Percentiles rank a stretch among this genome's conserved stretches.
phyloP scores from a whole-genome alignment of 208 protist species.

The Balamuthia mandrillaris region DNA sequence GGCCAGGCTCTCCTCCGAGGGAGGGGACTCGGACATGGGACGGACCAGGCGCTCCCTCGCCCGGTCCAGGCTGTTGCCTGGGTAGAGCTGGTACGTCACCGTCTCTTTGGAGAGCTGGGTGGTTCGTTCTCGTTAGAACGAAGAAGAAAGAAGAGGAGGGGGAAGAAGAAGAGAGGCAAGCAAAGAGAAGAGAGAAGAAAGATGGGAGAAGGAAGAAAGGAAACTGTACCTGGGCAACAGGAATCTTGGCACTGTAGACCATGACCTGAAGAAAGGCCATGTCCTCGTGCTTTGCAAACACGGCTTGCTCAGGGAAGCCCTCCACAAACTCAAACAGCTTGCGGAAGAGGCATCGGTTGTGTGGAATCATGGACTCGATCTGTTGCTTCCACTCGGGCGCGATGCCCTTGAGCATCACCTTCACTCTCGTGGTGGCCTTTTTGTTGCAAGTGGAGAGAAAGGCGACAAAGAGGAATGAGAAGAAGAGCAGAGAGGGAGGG shows the following conservation, averaged over 20 bases:
- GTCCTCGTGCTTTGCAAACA: neutral
- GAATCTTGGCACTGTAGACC: no score
- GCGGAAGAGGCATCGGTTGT: neutral
- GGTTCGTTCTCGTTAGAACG: no score
- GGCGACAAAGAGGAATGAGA: no score
- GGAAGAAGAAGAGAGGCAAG: no score
- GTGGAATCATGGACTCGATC: neutral
- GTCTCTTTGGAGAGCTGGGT: conserved; percentile 16
- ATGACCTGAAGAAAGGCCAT: conserved; percentile 2
- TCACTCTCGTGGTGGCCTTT: neutral
- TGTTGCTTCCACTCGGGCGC: conserved; percentile 13
- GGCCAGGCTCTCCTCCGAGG: neutral
- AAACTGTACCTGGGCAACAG: no score
- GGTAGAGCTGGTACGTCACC: conserved; percentile 11
- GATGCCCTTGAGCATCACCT: neutral
- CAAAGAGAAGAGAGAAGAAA: no score
- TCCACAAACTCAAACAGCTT: conserved; percentile 8
- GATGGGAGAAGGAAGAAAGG: no score
- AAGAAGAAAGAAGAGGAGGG: no score
- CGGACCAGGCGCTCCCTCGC: no score
- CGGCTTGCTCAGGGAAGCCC: neutral
- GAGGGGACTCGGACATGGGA: no score
- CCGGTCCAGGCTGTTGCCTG: neutral
- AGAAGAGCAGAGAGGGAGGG: no score
- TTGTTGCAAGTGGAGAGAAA: no score